Evolutionary conservation across 306 rosid genomes (phyloP).

Genomic region (Prinsepia uniflora): DNA sequence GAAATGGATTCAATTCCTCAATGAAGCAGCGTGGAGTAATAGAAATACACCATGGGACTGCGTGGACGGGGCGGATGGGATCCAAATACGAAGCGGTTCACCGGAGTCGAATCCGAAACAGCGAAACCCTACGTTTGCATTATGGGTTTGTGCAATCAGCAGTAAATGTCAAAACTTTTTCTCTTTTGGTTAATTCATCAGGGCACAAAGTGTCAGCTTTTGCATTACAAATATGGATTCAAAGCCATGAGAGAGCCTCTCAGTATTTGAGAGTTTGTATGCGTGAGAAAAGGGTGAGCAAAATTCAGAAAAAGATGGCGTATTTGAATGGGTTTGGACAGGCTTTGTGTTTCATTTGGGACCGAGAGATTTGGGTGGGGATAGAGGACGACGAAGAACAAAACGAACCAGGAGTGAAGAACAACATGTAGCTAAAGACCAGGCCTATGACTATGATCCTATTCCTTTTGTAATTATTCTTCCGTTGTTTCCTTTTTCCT

Average conservation of each 20-base stretch:
- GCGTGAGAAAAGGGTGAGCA: not conserved
- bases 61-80: constrained; percentile 21
- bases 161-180: not conserved
- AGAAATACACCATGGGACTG: constrained; percentile 24
- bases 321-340: constrained; percentile 25
- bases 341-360: constrained; percentile 28
- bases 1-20: not conserved
- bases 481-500: not conserved
- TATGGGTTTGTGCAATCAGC: constrained; percentile 21
- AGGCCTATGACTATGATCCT: constrained; percentile 13
- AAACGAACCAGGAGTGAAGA: constrained; percentile 25
- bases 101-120: constrained; percentile 17
- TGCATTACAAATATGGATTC: constrained; percentile 13
- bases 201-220: not conserved
- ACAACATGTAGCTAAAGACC: constrained; percentile 6
- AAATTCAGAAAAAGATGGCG: constrained; percentile 20
- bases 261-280: not conserved
- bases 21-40: not conserved
- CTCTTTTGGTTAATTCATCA: not conserved
- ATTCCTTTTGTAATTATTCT: not conserved
- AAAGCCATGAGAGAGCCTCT: constrained; percentile 2
- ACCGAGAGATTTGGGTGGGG: constrained; percentile 55
- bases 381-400: constrained; percentile 37
- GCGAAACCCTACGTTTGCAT: constrained; percentile 22
- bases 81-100: constrained; percentile 24